Evolutionary conservation across 2,329 filamentous ascomycete species (phyloP), one percentile per base, ranked within the genome.

Genomic region (Hymenoscyphus repandus): DNA sequence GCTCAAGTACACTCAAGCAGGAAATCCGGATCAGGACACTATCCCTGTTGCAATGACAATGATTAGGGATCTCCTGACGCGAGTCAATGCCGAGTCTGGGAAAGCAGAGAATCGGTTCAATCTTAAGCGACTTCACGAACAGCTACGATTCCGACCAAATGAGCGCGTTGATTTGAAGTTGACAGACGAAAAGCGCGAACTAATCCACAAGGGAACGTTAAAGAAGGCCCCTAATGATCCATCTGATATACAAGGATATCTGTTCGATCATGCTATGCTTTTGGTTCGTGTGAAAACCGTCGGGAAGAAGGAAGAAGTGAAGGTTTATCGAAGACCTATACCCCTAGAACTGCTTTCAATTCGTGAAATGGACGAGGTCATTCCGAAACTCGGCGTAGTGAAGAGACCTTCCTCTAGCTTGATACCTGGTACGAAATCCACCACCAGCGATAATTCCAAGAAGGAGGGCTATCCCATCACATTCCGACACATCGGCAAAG

Each of bases 21-120:
- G 85, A 50, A 96, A 87, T 59, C 85, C 89, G 1, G 93, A 99
- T 67, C 92, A 88, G 70, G 82, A 90, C 59, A 90, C 97, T 65
- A 88, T 99, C 56, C 93, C 92, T 1, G 90, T 90, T 68, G 93
- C 93, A 6, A 82, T 97, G 60, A 80, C 77, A 27, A 79, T 90
- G 68, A 96, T 99, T 70, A 85, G 89, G 62, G 88, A 92, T 59
- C 86, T 96, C 60, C 73, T 99, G 45, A 86, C 82, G 46, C 81
- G 88, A 57, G 93, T 99, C 65, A 99, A 99, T 64, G 80, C 88
- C 12, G 93, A 97, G 69, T 96, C 90, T 59, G 93, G 93, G 62
- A 96, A 95, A 72, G 90, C 93, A 0, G 93, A 99, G 70, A 99
- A 99, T 66, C 86, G 93, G 47, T 97, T 96, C 76, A 97, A 97